phyloP scores from a whole-genome alignment of 2,329 filamentous ascomycete species.

The Phyllosticta capitalensis region DNA sequence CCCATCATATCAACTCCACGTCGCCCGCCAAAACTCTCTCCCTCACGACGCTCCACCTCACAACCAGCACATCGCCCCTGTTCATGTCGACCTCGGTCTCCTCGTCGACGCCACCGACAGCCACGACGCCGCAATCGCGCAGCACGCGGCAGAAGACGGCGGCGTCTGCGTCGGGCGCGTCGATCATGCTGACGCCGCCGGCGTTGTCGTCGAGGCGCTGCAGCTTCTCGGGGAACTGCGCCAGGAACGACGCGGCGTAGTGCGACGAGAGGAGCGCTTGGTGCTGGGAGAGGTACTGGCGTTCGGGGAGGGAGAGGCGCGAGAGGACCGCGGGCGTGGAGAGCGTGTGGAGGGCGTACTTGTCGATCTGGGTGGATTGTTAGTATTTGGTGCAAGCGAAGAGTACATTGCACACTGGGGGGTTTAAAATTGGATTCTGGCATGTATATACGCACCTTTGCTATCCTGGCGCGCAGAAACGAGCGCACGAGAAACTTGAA shows the following conservation, averaged over 20 bases:
- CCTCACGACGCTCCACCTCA: constrained; percentile 47
- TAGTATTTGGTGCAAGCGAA: background rate
- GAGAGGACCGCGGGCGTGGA: constrained; percentile 33
- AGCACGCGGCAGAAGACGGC: constrained; percentile 78
- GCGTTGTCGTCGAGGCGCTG: constrained; percentile 84
- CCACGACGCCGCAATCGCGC: constrained; percentile 47
- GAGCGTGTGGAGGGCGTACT: constrained; percentile 47
- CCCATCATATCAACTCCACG: constrained; percentile 50
- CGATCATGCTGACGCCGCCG: constrained; percentile 87
- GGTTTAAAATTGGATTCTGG: too few species aligned
- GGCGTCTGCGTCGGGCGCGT: constrained; percentile 69
- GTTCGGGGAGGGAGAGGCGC: constrained; percentile 62
- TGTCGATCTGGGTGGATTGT: constrained; percentile 54
- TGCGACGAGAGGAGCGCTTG: constrained; percentile 76
- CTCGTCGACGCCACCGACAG: constrained; percentile 45
- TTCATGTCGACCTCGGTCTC: constrained; percentile 42
- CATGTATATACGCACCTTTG: constrained; percentile 63
- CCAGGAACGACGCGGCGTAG: constrained; percentile 76
- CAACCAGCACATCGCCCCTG: constrained; percentile 48
- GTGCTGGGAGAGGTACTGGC: constrained; percentile 74
- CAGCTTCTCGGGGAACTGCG: constrained; percentile 66
- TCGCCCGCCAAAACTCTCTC: constrained; percentile 65
- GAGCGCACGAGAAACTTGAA: constrained; percentile 86
- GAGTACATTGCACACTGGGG: background rate
- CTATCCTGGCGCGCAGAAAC: constrained; percentile 72